Evolutionary conservation across 768 basidiomycete species (phyloP).

Genomic region (Boletales sp.): DNA sequence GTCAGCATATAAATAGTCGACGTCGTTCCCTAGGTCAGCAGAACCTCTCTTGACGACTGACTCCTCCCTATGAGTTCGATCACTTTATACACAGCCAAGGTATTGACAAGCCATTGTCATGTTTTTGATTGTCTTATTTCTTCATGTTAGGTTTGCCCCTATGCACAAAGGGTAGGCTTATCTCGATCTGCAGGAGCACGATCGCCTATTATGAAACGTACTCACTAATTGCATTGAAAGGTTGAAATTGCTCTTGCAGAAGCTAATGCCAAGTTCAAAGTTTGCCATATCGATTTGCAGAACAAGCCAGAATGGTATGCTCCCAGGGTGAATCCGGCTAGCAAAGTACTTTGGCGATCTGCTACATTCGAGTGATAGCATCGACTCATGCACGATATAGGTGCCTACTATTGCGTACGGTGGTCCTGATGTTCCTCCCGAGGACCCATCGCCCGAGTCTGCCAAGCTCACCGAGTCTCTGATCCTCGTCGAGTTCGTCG

Average conservation of each 20-base stretch:
- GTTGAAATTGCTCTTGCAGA: slow-evolving; percentile 60
- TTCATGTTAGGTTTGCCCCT: slow-evolving; percentile 49
- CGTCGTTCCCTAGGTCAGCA: no score
- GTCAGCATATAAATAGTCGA: no score
- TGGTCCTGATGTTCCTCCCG: slow-evolving; percentile 52
- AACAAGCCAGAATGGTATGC: slow-evolving; percentile 74
- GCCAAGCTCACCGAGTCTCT: slow-evolving; percentile 62
- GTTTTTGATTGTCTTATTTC: neutral
- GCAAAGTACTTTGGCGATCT: slow-evolving; percentile 43
- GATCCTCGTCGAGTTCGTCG: slow-evolving; percentile 63
- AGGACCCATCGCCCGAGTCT: slow-evolving; percentile 57
- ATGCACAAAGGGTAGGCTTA: slow-evolving; percentile 48
- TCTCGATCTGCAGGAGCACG: neutral
- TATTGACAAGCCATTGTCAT: slow-evolving; percentile 10
- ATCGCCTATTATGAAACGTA: no score
- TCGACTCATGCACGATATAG: neutral
- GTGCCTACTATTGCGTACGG: slow-evolving; percentile 50
- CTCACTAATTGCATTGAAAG: slow-evolving; percentile 25
- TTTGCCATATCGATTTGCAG: slow-evolving; percentile 54
- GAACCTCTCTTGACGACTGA: no score
- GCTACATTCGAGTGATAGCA: neutral
- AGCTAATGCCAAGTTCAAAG: slow-evolving; percentile 43
- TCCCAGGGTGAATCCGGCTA: slow-evolving; percentile 59
- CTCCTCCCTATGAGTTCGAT: slow-evolving; percentile 15
- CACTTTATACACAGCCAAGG: slow-evolving; percentile 49